These are phyloP conservation scores for Aspergillus hancockii DNA, from an alignment of 495 filamentous ascomycete species.

Conservation along the genomic window DNA sequence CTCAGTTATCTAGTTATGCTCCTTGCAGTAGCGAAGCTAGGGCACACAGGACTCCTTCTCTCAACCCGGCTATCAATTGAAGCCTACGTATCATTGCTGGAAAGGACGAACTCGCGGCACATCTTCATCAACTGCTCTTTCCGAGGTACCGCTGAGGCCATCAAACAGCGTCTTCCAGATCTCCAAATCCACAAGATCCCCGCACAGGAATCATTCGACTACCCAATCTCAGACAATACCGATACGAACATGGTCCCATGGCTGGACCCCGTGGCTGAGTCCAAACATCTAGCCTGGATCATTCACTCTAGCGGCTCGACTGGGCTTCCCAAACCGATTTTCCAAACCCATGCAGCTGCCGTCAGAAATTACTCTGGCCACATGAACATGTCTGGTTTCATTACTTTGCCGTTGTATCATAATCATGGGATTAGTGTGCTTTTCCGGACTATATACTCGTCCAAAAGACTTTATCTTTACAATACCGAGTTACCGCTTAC, in stretches of 20 bases:
- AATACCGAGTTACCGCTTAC: slow-evolving; percentile 55
- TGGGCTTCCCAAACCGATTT: slow-evolving; percentile 58
- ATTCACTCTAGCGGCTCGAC: slow-evolving; percentile 61
- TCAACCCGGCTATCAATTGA: slow-evolving; percentile 43
- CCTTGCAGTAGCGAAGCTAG: slow-evolving; percentile 41
- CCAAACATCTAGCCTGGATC: slow-evolving; percentile 47
- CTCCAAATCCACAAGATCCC: slow-evolving; percentile 21
- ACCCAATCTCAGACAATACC: slow-evolving; percentile 15
- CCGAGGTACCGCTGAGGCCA: slow-evolving; percentile 23
- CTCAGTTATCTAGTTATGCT: slow-evolving; percentile 44
- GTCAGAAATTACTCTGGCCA: slow-evolving; percentile 35
- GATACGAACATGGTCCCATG: slow-evolving; percentile 22
- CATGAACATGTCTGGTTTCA: slow-evolving; percentile 41
- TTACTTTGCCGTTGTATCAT: slow-evolving; percentile 56
- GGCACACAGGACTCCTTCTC: slow-evolving; percentile 44
- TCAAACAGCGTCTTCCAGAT: slow-evolving; percentile 20
- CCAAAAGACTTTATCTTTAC: slow-evolving; percentile 47
- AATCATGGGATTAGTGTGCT: slow-evolving; percentile 47
- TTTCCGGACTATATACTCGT: slow-evolving; percentile 47
- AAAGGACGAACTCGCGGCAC: slow-evolving; percentile 34
- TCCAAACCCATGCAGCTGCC: slow-evolving; percentile 36
- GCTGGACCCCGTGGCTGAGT: slow-evolving; percentile 22
- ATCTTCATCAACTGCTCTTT: slow-evolving; percentile 33
- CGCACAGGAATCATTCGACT: slow-evolving; percentile 19
- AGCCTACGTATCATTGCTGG: slow-evolving; percentile 41